Conservation (phyloP, 2,329 filamentous ascomycete genomes). For the Beauveria medogensis region DNA sequence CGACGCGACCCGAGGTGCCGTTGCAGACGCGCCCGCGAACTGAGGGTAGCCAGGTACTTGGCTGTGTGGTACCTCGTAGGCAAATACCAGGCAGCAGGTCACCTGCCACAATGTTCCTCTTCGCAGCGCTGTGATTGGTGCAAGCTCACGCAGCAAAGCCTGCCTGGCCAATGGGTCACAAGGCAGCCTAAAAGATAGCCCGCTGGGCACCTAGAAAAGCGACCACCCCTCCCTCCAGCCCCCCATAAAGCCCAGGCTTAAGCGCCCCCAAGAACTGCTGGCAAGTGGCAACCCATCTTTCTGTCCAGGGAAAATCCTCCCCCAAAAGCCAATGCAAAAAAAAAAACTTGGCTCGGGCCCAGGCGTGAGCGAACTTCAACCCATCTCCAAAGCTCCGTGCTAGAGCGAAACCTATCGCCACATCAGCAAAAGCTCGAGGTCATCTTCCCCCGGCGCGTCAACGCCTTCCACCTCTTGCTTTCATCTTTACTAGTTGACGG, state of each 20-base stretch:
- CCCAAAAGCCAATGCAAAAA: neutral
- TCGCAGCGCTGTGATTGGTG: conserved; percentile 21
- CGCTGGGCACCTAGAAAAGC: conserved; percentile 15
- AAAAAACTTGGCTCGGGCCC: conserved; percentile 21
- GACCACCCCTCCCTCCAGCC: no score
- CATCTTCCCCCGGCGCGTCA: neutral
- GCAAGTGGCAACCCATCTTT: neutral
- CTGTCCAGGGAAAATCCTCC: neutral
- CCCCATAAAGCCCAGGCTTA: neutral
- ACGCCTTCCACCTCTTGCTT: neutral
- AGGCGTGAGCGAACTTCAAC: neutral
- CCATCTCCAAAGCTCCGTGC: conserved; percentile 3
- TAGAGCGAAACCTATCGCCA: conserved; percentile 8
- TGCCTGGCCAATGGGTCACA: conserved; percentile 18
- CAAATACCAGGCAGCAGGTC: conserved; percentile 22
- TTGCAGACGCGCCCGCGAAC: conserved; percentile 16
- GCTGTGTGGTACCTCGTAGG: conserved; percentile 18
- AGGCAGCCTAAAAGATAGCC: neutral
- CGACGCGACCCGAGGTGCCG: conserved; percentile 19
- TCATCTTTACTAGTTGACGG: neutral
- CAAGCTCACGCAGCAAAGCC: conserved; percentile 18
- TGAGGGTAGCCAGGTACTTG: conserved; percentile 7
- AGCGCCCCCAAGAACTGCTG: neutral
- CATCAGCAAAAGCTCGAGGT: conserved; percentile 9
- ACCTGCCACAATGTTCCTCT: conserved; percentile 19